Conservation (phyloP, 495 filamentous ascomycete species). For the Cercophora samala region DNA sequence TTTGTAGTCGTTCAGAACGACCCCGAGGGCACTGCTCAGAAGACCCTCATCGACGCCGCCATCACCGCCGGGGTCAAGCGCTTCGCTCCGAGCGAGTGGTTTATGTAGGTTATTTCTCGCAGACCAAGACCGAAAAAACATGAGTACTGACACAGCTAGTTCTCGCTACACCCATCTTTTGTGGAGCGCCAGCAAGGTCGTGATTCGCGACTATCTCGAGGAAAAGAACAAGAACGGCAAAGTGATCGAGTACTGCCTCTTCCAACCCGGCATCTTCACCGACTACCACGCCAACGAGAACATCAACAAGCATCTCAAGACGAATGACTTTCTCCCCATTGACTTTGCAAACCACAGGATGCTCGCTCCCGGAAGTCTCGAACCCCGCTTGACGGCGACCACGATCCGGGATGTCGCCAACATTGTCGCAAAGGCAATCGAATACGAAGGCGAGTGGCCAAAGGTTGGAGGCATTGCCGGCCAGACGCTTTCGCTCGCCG, state of each 20-base stretch:
- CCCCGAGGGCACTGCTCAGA: conserved; percentile 36
- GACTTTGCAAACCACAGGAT: conserved; percentile 51
- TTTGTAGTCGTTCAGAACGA: conserved; percentile 46
- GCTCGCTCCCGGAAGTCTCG: conserved; percentile 48
- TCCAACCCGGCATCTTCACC: conserved; percentile 54
- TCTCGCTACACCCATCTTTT: conserved; percentile 32
- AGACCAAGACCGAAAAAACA: conserved; percentile 1
- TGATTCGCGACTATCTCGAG: conserved; percentile 47
- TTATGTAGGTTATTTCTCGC: conserved; percentile 21
- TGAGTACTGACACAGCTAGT: conserved; percentile 5
- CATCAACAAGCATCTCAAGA: conserved; percentile 48
- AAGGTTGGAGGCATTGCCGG: conserved; percentile 52
- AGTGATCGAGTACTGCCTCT: conserved; percentile 59
- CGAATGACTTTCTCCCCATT: conserved; percentile 33
- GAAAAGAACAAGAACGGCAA: conserved; percentile 48
- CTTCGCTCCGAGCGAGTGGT: conserved; percentile 51
- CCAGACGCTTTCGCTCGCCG: conserved; percentile 36
- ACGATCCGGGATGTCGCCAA: conserved; percentile 47
- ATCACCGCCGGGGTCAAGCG: conserved; percentile 53
- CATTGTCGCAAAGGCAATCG: conserved; percentile 51
- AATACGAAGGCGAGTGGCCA: conserved; percentile 57
- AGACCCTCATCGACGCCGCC: conserved; percentile 51
- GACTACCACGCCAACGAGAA: conserved; percentile 51
- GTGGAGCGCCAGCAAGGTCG: conserved; percentile 51
- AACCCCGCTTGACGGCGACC: conserved; percentile 45